Evolutionary conservation across 2,329 filamentous ascomycete genomes (phyloP).

Genomic region (Alternaria sp.): DNA sequence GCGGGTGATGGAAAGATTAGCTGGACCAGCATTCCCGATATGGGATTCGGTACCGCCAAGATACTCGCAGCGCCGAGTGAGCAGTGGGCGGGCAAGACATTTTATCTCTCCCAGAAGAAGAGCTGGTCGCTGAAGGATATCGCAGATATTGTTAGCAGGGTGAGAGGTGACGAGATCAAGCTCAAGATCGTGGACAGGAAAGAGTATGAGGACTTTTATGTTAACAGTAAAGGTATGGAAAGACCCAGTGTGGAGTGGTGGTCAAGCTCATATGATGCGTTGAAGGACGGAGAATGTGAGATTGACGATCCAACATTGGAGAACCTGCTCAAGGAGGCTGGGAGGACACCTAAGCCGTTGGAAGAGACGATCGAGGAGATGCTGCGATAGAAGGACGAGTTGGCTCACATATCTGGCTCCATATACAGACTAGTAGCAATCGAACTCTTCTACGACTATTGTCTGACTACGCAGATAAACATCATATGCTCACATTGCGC

Average conservation of each 20-base stretch:
- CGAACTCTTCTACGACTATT: neutral
- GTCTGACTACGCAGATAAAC: neutral
- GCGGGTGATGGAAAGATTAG: slow-evolving; percentile 54
- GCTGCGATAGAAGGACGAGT: slow-evolving; percentile 29
- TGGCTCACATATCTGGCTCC: neutral
- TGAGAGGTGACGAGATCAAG: slow-evolving; percentile 39
- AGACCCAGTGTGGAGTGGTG: slow-evolving; percentile 55
- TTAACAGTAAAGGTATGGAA: slow-evolving; percentile 47
- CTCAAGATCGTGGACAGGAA: slow-evolving; percentile 50
- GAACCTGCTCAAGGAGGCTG: slow-evolving; percentile 46
- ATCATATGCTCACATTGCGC: neutral
- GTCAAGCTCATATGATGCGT: slow-evolving; percentile 56
- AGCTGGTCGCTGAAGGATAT: slow-evolving; percentile 41
- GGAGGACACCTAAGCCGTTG: slow-evolving; percentile 47
- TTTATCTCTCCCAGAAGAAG: slow-evolving; percentile 50
- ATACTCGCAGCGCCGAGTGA: slow-evolving; percentile 46
- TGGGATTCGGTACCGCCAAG: slow-evolving; percentile 54
- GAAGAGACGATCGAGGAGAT: slow-evolving; percentile 54
- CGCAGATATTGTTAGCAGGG: slow-evolving; percentile 39
- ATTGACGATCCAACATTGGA: slow-evolving; percentile 55
- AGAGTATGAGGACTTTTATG: slow-evolving; percentile 54
- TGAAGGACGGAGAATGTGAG: slow-evolving; percentile 53
- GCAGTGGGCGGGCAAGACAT: slow-evolving; percentile 47
- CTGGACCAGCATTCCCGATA: slow-evolving; percentile 56
- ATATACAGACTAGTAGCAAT: neutral